Conservation (phyloP, 169 alveolate species). For the Cryptosporidium ubiquitum region DNA sequence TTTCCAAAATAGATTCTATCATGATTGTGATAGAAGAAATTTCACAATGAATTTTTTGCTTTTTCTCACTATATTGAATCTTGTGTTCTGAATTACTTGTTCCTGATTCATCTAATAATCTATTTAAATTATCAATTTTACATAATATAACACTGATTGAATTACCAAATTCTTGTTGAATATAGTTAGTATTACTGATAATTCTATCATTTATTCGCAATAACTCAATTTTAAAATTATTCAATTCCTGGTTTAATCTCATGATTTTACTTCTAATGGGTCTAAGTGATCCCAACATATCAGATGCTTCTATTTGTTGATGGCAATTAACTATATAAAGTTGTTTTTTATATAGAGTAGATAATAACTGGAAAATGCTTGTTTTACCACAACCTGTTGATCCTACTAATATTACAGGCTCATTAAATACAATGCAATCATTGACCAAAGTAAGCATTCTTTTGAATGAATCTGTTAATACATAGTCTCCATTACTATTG, state of each 20-base stretch:
- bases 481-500: not conserved
- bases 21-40: not conserved
- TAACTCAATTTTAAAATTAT: conserved; percentile 21
- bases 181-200: not conserved
- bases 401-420: conserved; percentile 98
- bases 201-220: not conserved
- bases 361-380: conserved; percentile 91
- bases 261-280: conserved; percentile 82
- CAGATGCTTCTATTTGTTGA: conserved; percentile 97
- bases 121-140: not conserved
- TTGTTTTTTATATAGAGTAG: conserved; percentile 80
- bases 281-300: conserved; percentile 94
- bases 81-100: not conserved
- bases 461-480: conserved; percentile 76
- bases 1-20: not conserved
- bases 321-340: conserved; percentile 94
- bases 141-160: not conserved
- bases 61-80: not conserved
- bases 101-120: not conserved
- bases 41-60: too few relatives aligned
- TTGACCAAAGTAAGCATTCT: conserved; percentile 90
- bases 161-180: not conserved
- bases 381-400: conserved; percentile 99
- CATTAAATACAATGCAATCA: conserved; percentile 92
- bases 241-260: conserved; percentile 30